phyloP scores from a whole-genome alignment of 306 rosid genomes.

The Purshia tridentata region DNA sequence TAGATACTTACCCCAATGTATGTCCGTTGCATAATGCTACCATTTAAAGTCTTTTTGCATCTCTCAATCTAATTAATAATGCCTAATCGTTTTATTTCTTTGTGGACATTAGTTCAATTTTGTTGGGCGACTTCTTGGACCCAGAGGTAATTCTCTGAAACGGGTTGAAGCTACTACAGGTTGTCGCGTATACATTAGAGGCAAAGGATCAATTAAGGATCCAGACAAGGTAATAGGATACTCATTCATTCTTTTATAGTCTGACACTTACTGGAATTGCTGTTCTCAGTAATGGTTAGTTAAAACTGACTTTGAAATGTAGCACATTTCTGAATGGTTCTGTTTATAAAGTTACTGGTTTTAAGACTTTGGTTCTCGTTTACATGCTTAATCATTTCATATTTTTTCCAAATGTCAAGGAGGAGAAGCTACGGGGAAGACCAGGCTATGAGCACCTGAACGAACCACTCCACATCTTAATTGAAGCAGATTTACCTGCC shows the following conservation, averaged over 20 bases:
- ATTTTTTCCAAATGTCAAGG: constrained; percentile 47
- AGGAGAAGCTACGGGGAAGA: constrained; percentile 92
- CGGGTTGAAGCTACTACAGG: constrained; percentile 96
- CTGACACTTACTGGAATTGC: constrained; percentile 14
- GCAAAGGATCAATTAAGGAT: constrained; percentile 91
- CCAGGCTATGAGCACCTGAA: constrained; percentile 97
- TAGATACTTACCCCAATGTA: constrained; percentile 88
- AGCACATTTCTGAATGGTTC: constrained; percentile 9
- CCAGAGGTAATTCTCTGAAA: constrained; percentile 93
- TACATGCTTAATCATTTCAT: constrained; percentile 9
- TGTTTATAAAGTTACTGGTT: background rate
- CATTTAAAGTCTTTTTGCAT: constrained; percentile 24
- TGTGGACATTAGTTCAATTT: constrained; percentile 72
- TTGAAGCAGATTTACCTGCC: constrained; percentile 91
- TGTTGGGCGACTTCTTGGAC: constrained; percentile 97
- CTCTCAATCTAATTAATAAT: constrained; percentile 23
- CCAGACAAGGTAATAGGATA: constrained; percentile 57
- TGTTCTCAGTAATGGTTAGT: background rate
- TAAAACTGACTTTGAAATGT: background rate
- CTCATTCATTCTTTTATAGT: constrained; percentile 9
- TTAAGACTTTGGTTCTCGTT: constrained; percentile 14
- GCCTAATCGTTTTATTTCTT: constrained; percentile 28
- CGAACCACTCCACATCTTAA: constrained; percentile 87
- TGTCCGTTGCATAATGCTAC: constrained; percentile 26
- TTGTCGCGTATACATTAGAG: constrained; percentile 91